Evolutionary conservation across 805 yeast species (phyloP).

Genomic region (Candida nitratophila): DNA sequence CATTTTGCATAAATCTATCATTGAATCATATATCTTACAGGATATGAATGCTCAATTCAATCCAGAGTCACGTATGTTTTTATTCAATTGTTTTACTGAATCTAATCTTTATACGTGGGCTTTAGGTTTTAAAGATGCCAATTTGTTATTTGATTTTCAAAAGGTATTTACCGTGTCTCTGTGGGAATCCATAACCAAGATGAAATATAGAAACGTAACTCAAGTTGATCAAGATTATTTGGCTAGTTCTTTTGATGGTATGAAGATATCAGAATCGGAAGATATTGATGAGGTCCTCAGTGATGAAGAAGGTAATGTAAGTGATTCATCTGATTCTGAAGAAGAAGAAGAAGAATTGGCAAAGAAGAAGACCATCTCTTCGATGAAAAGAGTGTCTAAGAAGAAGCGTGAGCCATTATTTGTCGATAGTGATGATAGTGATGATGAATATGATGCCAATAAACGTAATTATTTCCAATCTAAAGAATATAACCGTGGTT

Average conservation of each 20-base stretch:
- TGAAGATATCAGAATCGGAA: slow-evolving; percentile 17
- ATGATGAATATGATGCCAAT: slow-evolving; percentile 24
- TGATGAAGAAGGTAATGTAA: slow-evolving; percentile 27
- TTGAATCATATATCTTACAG: slow-evolving; percentile 37
- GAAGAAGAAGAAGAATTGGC: slow-evolving; percentile 21
- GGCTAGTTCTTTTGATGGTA: slow-evolving; percentile 36
- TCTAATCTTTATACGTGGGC: slow-evolving; percentile 52
- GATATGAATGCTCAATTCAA: slow-evolving; percentile 64
- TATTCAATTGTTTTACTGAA: slow-evolving; percentile 50
- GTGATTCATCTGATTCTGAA: slow-evolving; percentile 10
- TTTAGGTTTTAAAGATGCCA: slow-evolving; percentile 40
- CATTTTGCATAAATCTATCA: slow-evolving; percentile 12
- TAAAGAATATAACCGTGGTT: slow-evolving; percentile 47
- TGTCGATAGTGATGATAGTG: slow-evolving; percentile 31
- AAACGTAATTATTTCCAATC: slow-evolving; percentile 11
- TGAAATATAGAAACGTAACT: slow-evolving; percentile 37
- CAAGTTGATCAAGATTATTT: slow-evolving; percentile 49
- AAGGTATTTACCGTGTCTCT: slow-evolving; percentile 39
- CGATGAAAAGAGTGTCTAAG: background rate
- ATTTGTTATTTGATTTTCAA: slow-evolving; percentile 45
- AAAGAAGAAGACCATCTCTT: slow-evolving; percentile 3
- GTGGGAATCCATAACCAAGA: slow-evolving; percentile 54
- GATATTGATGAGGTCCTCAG: slow-evolving; percentile 25
- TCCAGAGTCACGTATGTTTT: slow-evolving; percentile 46
- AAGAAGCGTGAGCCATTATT: slow-evolving; percentile 12